phyloP scores from a whole-genome alignment of 768 basidiomycete genomes.

The Lyophyllum semitale region DNA sequence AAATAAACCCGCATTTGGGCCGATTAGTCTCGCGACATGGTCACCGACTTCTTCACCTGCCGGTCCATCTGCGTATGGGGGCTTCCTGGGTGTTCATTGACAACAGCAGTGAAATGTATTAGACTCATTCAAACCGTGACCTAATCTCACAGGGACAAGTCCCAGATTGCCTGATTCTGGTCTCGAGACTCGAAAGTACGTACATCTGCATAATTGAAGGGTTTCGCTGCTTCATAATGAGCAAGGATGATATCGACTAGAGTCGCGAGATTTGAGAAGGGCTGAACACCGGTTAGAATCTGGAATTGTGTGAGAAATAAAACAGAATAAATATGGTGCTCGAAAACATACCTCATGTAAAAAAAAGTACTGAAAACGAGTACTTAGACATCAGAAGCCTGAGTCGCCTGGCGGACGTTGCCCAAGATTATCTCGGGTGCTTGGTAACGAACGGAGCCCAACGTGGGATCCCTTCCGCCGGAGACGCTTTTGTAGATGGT shows the following conservation, averaged over 20 bases:
- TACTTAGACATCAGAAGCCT: slow-evolving; percentile 2
- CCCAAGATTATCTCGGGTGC: slow-evolving; percentile 5
- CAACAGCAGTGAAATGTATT: too few species aligned
- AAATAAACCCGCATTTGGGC: too few species aligned
- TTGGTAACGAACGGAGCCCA: neutral
- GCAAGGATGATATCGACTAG: slow-evolving; percentile 6
- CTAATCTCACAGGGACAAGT: slow-evolving; percentile 1
- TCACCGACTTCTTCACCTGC: too few species aligned
- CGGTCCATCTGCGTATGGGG: too few species aligned
- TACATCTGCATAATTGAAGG: neutral
- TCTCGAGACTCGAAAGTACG: neutral
- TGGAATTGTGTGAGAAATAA: neutral
- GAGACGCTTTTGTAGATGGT: neutral
- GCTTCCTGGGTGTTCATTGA: too few species aligned
- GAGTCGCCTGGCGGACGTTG: neutral
- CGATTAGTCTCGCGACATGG: too few species aligned
- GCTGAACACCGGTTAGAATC: neutral
- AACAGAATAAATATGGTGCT: too few species aligned
- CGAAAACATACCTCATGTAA: neutral
- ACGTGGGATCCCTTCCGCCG: neutral
- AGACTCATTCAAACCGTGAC: too few species aligned
- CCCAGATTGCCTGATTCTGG: slow-evolving; percentile 1
- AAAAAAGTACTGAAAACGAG: neutral
- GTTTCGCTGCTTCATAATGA: neutral
- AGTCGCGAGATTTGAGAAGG: neutral